These are phyloP conservation scores for Beauveria pseudobassiana DNA, from an alignment of 2,329 filamentous ascomycete species.

Conservation along the genomic window DNA sequence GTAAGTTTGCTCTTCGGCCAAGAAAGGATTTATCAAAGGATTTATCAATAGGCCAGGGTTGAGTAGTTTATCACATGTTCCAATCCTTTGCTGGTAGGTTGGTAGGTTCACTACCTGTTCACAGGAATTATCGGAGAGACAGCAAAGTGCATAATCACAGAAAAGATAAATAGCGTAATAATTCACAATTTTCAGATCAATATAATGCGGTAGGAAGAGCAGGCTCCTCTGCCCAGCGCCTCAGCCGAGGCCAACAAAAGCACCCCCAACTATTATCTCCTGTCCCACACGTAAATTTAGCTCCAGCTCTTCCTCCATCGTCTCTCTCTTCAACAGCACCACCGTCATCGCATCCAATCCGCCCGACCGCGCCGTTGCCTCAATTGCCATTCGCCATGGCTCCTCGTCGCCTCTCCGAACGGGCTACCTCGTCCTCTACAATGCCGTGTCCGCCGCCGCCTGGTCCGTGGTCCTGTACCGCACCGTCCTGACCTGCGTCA, in stretches of 20 bases:
- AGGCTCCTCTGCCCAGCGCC: too few species aligned
- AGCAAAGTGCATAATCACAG: too few species aligned
- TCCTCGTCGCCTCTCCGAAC: slow-evolving; percentile 36
- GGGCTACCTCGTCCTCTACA: slow-evolving; percentile 79
- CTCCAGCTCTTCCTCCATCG: not conserved
- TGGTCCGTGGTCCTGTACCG: slow-evolving; percentile 74
- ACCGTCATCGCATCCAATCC: not conserved
- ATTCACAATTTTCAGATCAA: too few species aligned
- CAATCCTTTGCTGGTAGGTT: too few species aligned
- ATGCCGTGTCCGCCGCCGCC: slow-evolving; percentile 65
- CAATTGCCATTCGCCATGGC: slow-evolving; percentile 16
- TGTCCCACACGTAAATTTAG: not conserved
- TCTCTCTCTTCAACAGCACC: not conserved
- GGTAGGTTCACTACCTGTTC: too few species aligned
- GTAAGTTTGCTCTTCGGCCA: too few species aligned
- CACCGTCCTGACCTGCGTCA: slow-evolving; percentile 47
- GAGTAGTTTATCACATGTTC: too few species aligned
- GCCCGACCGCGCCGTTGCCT: not conserved
- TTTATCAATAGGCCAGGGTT: too few species aligned
- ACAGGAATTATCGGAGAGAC: too few species aligned
- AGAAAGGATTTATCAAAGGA: too few species aligned
- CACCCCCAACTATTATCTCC: not conserved
- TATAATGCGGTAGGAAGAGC: too few species aligned
- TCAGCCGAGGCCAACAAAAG: slow-evolving; percentile 4
- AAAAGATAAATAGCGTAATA: too few species aligned